Percentiles rank a stretch among this genome's conserved stretches.
These are phyloP conservation scores for Aphanomyces stellatus DNA, from an alignment of 352 stramenopile genomes.

Conservation along the genomic window DNA sequence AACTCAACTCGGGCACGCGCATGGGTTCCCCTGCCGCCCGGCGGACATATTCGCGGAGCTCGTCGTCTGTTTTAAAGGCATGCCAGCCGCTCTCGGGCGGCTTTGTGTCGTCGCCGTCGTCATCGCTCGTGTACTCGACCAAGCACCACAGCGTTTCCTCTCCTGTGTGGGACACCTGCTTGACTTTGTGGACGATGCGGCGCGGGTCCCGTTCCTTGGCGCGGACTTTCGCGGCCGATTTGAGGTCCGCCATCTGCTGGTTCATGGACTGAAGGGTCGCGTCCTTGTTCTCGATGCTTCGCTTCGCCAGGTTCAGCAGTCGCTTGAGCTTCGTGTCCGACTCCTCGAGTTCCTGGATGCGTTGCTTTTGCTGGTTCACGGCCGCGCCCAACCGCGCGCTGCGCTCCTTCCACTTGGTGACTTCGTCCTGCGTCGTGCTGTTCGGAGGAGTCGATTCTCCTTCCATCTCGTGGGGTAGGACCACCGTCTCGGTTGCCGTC, in stretches of 20 bases:
- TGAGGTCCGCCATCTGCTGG: slow-evolving; percentile 52
- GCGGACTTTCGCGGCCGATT: slow-evolving; percentile 41
- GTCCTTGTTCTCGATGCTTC: slow-evolving; percentile 79
- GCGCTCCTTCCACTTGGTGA: slow-evolving; percentile 16
- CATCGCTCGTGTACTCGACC: slow-evolving; percentile 69
- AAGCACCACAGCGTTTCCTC: slow-evolving; percentile 53
- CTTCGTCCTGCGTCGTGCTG: not conserved
- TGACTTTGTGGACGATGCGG: slow-evolving; percentile 59
- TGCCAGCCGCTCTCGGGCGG: slow-evolving; percentile 53
- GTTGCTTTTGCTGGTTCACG: slow-evolving; percentile 16
- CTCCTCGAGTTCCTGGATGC: slow-evolving; percentile 16
- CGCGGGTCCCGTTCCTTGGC: slow-evolving; percentile 37
- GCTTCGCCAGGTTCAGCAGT: slow-evolving; percentile 77
- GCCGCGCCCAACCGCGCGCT: not conserved
- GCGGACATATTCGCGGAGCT: slow-evolving; percentile 51
- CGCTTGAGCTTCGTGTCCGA: slow-evolving; percentile 77
- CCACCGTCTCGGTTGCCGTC: not conserved
- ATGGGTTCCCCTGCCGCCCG: slow-evolving; percentile 55
- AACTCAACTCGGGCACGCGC: slow-evolving; percentile 46
- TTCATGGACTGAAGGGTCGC: slow-evolving; percentile 27
- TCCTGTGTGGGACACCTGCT: slow-evolving; percentile 27
- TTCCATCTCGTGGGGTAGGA: not conserved
- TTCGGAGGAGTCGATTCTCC: not conserved
- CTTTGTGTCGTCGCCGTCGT: slow-evolving; percentile 44
- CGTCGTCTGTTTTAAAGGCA: slow-evolving; percentile 46